phyloP scores from a whole-genome alignment of 768 basidiomycete genomes.

The Coprinopsis marcescibilis region DNA sequence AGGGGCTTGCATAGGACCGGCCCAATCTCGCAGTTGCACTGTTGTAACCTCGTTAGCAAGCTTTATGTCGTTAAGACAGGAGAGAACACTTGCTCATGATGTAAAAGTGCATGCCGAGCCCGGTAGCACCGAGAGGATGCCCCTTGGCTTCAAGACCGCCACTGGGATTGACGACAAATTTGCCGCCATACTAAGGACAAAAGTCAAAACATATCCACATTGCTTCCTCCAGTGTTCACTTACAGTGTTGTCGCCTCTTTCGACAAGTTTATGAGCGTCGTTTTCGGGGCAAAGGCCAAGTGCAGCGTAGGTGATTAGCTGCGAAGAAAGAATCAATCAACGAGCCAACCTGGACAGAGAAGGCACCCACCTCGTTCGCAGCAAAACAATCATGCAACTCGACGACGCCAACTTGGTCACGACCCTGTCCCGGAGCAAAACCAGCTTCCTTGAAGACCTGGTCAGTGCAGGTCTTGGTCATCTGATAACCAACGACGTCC shows the following conservation, averaged over 20 bases:
- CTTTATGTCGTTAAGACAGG: background rate
- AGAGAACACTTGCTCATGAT: constrained; percentile 53
- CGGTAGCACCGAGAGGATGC: constrained; percentile 79
- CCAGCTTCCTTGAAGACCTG: constrained; percentile 68
- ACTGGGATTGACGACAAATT: constrained; percentile 79
- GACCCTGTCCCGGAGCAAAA: constrained; percentile 52
- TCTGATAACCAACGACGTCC: constrained; percentile 76
- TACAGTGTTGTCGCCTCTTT: constrained; percentile 75
- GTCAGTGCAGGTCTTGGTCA: constrained; percentile 66
- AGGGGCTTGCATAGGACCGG: constrained; percentile 78
- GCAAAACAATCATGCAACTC: constrained; percentile 88
- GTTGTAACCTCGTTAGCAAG: constrained; percentile 5
- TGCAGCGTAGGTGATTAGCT: constrained; percentile 81
- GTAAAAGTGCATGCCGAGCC: constrained; percentile 84
- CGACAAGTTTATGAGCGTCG: constrained; percentile 70
- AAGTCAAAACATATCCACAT: background rate
- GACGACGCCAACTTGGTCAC: constrained; percentile 76
- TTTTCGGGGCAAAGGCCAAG: constrained; percentile 63
- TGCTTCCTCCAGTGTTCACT: constrained; percentile 16
- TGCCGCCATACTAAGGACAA: constrained; percentile 63
- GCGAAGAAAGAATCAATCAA: background rate
- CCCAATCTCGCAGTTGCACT: constrained; percentile 81
- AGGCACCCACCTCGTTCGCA: constrained; percentile 58
- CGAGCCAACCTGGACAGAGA: background rate
- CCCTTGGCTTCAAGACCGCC: constrained; percentile 89